These are phyloP conservation scores for Candida boidinii DNA, from an alignment of 805 yeast genomes.

Conservation along the genomic window DNA sequence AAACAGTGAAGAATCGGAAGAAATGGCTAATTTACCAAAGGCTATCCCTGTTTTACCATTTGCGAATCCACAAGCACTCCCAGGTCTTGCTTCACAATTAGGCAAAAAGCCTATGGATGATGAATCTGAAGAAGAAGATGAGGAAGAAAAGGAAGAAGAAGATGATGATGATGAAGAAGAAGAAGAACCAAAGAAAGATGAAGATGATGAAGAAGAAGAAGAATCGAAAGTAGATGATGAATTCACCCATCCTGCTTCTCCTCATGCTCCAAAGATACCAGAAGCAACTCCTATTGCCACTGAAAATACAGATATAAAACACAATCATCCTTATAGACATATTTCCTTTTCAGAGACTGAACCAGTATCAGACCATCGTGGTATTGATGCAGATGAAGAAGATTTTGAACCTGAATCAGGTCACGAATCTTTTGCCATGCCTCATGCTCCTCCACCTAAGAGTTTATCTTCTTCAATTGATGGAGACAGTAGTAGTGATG, in stretches of 20 bases:
- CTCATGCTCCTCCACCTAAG: no score
- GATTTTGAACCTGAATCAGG: no score
- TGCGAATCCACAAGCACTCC: conserved; percentile 29
- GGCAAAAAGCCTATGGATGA: no score
- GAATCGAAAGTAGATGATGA: conserved; percentile 1
- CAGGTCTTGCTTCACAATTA: conserved; percentile 7
- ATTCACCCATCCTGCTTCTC: conserved; percentile 1
- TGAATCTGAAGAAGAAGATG: conserved; percentile 5
- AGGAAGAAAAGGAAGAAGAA: conserved; percentile 10
- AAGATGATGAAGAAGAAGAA: conserved; percentile 9
- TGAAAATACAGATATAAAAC: not conserved
- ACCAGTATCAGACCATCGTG: conserved; percentile 1
- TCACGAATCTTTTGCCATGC: no score
- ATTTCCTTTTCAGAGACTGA: not conserved
- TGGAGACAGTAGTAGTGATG: no score
- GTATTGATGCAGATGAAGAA: no score
- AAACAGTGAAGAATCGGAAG: conserved; percentile 8
- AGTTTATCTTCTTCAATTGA: no score
- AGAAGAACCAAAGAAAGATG: conserved; percentile 2
- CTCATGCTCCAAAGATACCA: conserved; percentile 3
- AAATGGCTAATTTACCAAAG: conserved; percentile 17
- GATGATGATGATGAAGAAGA: conserved; percentile 15
- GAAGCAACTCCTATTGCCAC: conserved; percentile 2
- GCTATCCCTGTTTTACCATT: conserved; percentile 50
- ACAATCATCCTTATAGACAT: conserved; percentile 3